Conservation (phyloP, 192 early-diverging fungal genomes). For the Rhizoclosmatium globosum region DNA sequence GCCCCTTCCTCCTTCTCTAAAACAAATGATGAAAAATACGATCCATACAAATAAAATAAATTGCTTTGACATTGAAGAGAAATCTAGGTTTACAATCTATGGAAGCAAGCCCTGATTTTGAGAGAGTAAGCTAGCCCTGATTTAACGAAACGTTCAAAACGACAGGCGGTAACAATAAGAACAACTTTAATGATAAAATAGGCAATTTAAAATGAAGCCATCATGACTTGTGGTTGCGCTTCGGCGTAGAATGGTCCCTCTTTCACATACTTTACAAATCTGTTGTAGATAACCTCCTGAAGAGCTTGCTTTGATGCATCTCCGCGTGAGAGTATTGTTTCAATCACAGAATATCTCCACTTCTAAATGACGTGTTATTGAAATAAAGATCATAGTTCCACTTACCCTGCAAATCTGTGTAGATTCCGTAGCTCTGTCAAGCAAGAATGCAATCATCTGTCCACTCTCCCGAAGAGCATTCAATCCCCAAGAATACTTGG, state of each 20-base stretch:
- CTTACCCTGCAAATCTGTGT: conserved; percentile 12
- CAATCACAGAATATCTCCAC: conserved; percentile 13
- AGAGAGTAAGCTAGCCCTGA: no score
- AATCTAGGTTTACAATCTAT: no score
- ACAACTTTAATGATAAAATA: no score
- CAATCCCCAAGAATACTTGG: conserved; percentile 27
- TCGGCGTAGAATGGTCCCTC: conserved; percentile 28
- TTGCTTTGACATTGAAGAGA: no score
- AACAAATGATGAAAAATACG: no score
- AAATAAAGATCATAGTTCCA: background rate
- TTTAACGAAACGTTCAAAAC: no score
- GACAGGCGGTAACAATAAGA: no score
- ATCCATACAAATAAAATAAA: no score
- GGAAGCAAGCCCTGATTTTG: no score
- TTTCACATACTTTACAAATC: conserved; percentile 22
- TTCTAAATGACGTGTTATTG: background rate
- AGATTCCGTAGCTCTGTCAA: conserved; percentile 10
- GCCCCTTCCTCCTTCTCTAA: no score
- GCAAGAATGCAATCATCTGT: conserved; percentile 18
- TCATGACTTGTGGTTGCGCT: conserved; percentile 18
- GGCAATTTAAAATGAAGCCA: background rate
- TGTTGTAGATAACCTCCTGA: conserved; percentile 9
- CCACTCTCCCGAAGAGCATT: background rate
- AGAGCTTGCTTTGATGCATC: background rate
- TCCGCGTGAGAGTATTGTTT: background rate